Evolutionary conservation across 805 yeast genomes (phyloP), one percentile per base, ranked within the genome.

Genomic region (Nakazawaea sp.): DNA sequence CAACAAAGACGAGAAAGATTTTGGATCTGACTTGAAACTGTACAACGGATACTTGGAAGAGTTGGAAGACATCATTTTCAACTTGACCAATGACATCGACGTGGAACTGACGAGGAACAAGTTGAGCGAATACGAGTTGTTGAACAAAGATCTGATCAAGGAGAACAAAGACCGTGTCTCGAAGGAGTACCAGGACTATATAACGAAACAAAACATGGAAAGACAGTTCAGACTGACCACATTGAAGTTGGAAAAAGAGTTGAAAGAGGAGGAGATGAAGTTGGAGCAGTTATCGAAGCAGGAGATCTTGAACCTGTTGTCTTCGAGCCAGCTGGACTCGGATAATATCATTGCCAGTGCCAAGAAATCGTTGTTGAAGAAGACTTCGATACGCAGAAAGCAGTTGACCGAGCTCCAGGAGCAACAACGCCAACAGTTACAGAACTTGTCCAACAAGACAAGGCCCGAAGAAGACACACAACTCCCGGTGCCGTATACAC

Each of bases 21-120:
- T 92, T 51, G 62, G 56, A 4, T 64, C 53, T 3, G 53, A 66
- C 15, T 58, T 80, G 17, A 64, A 68, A 4, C 82, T 68, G 20
- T 89, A 69, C 59, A 87, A 92, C 52, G 66, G 65, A 46, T 92
- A 90, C 53, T 61, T 92, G 37, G 98, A 92, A 50, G 78, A 78
- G 43, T 72, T 89, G 4, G 98, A 92, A 56, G 77, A 75, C 33
- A 75, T 83, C 5, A 75, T 90, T 0, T 88, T 80, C 62, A 87
- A 84, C 43, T 57, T 92, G 42, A 76, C 76, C 37, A 73, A 84
- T 49, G 76, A 78, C 12, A 67, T 81, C 2, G 87, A 88, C 47
- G 70, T 72, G 15, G 88, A 78, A 39, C 65, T 66, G 23, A 82
- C 87, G 0, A 88, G 81, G 47, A 73, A 74, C 13, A 76, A 73